phyloP scores from a whole-genome alignment of 139 green algal genomes.

The Chlamydomonas sp. region DNA sequence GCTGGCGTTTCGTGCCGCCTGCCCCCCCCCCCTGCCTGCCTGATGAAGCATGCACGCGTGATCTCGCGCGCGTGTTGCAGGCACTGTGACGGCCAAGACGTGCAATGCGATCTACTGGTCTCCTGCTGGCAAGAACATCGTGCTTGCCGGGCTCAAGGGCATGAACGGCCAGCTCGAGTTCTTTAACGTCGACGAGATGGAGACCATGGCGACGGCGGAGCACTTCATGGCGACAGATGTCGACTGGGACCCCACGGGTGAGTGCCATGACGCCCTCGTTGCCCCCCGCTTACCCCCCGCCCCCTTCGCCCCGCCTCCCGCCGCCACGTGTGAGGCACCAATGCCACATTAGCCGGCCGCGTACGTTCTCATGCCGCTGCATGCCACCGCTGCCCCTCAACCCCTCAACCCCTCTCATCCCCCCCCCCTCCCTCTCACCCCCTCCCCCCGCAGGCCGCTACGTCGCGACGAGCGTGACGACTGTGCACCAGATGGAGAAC shows the following conservation, averaged over 20 bases:
- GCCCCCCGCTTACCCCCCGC: too few species aligned
- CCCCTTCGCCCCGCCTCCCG: too few species aligned
- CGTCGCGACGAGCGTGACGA: constrained; percentile 79
- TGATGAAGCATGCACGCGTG: too few species aligned
- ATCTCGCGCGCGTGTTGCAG: too few species aligned
- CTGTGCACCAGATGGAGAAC: constrained; percentile 94
- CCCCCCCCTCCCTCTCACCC: not conserved
- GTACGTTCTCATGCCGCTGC: not conserved
- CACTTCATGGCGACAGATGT: constrained; percentile 97
- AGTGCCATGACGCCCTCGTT: not conserved
- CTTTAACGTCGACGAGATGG: constrained; percentile 89
- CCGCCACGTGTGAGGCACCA: too few species aligned
- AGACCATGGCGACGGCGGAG: constrained; percentile 77
- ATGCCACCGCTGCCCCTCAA: too few species aligned
- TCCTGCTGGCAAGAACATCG: constrained; percentile 78
- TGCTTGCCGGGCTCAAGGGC: constrained; percentile 87
- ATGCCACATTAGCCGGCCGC: too few species aligned
- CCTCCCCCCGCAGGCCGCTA: constrained; percentile 56
- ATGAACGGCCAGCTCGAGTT: constrained; percentile 96
- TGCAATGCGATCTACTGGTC: constrained; percentile 85
- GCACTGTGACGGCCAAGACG: constrained; percentile 65
- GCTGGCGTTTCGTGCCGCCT: too few species aligned
- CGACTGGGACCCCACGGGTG: constrained; percentile 87
- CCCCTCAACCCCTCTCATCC: not conserved
- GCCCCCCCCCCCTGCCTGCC: too few species aligned